Evolutionary conservation across 495 filamentous ascomycete species (phyloP), one percentile per base, ranked within the genome.

Genomic region (Penicillium pancosmium): DNA sequence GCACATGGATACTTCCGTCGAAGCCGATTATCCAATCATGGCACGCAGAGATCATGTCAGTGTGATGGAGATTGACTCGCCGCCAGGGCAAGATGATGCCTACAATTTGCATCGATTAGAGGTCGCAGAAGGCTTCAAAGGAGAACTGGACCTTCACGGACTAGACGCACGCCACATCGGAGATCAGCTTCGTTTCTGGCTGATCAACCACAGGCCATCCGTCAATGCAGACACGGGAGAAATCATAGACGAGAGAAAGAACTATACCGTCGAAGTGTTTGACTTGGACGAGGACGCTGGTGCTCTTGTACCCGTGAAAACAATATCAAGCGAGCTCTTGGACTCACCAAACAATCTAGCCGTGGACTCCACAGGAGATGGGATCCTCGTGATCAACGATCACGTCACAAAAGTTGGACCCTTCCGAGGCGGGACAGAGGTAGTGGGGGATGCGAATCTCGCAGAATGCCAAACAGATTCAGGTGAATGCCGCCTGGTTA

Each of bases 191-290:
- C 52, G 56, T 49, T 63, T 63, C 23, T 63, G 61, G 61, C 5
- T 63, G 15, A 56, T 58, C 13, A 63, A 59, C 49, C 53, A 59
- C 41, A 40, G 23, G 21, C 61, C 61, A 27, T 44, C 6, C n/a
- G 18, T 55, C 9, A 16, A 53, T 8, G 13, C n/a, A 2, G 27
- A 10, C 11, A 63, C 52, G 4, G 61, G 56, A n/a, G 53, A 56
- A 18, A 11, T 18, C 7, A 21, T 59, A 8, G 49, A 56, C 27
- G 56, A 43, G 19, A n/a, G 5, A 9, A 36, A 34, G 10, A 44
- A 63, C 33, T 59, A 56, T 2, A 56, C 52, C 1, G 19, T 59
- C 10, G 56, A 63, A 34, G 34, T 63, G 6, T 63, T 59, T 13
- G 61, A 63, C 12, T 40, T 63, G 31, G 34, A 55, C 21, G 19